Evolutionary conservation across 2,329 filamentous ascomycete genomes (phyloP).

Genomic region (Cladorrhinum sp.): DNA sequence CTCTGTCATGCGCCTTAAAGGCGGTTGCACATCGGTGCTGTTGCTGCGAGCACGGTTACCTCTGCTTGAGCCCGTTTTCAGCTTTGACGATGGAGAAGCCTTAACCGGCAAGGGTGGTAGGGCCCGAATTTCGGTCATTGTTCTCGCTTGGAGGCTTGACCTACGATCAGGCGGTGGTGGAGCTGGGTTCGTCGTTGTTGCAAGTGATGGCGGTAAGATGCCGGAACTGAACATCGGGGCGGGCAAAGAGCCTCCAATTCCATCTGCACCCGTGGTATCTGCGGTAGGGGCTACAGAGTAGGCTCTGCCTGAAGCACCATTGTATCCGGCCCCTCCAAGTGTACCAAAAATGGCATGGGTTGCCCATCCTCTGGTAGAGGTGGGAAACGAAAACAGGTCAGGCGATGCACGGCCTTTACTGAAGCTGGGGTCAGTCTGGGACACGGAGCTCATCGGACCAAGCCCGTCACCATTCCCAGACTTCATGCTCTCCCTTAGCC

Average conservation of each 20-base stretch:
- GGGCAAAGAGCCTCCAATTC: conserved; percentile 46
- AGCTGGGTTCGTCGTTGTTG: conserved; percentile 29
- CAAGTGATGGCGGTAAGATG: conserved; percentile 30
- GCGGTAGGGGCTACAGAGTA: conserved; percentile 28
- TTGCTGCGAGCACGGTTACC: conserved; percentile 26
- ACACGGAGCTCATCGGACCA: conserved; percentile 26
- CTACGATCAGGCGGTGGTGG: conserved; percentile 51
- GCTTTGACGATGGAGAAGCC: conserved; percentile 21
- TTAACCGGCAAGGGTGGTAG: conserved; percentile 24
- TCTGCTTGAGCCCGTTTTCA: conserved; percentile 29
- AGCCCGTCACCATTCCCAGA: conserved; percentile 32
- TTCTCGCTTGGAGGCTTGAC: conserved; percentile 52
- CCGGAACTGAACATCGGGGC: conserved; percentile 39
- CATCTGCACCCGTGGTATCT: conserved; percentile 42
- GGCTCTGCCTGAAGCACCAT: conserved; percentile 29
- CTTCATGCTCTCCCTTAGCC: conserved; percentile 54
- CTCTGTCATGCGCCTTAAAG: conserved; percentile 12
- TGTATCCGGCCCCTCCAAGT: conserved; percentile 35
- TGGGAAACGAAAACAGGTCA: conserved; percentile 54
- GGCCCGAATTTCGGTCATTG: conserved; percentile 31
- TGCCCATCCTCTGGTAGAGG: conserved; percentile 43
- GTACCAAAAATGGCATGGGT: conserved; percentile 47
- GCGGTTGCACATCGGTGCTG: conserved; percentile 25
- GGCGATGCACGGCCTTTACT: conserved; percentile 40
- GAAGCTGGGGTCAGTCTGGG: conserved; percentile 19